These are phyloP conservation scores for Neofusicoccum sp. DNA, from an alignment of 2,329 filamentous ascomycete species.

Conservation along the genomic window DNA sequence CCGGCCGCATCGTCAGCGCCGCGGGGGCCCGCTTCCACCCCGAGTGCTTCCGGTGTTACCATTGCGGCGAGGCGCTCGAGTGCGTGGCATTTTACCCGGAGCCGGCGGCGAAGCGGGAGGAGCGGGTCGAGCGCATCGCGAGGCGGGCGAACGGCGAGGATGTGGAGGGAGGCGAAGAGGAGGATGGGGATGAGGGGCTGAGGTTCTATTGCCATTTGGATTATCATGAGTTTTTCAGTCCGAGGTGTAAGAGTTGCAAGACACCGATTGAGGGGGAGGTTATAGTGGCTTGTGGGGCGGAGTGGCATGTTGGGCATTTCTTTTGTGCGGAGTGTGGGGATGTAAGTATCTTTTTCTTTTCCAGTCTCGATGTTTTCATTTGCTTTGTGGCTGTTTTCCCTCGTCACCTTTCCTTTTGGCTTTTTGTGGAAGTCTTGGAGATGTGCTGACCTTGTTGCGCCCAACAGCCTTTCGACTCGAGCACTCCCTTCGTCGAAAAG, in stretches of 20 bases:
- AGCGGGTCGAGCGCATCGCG: conserved; percentile 73
- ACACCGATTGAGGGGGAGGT: conserved; percentile 97
- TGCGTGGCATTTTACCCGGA: conserved; percentile 96
- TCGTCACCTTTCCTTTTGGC: neutral
- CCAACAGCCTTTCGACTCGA: conserved; percentile 57
- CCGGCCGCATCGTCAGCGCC: conserved; percentile 86
- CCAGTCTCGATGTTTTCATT: neutral
- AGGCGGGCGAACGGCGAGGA: conserved; percentile 58
- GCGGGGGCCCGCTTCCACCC: conserved; percentile 86
- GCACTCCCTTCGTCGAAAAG: conserved; percentile 89
- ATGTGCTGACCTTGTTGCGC: neutral
- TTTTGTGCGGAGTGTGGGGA: conserved; percentile 99
- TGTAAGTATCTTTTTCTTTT: conserved; percentile 37
- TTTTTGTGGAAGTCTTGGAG: conserved; percentile 14
- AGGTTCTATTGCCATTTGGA: conserved; percentile 98
- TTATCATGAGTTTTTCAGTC: conserved; percentile 93
- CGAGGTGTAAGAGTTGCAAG: conserved; percentile 92
- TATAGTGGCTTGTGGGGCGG: conserved; percentile 87
- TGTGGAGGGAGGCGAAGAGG: conserved; percentile 52
- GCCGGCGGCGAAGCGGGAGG: conserved; percentile 70
- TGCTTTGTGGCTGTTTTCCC: neutral
- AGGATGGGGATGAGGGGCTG: conserved; percentile 68
- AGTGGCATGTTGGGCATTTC: conserved; percentile 97
- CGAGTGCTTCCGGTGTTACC: conserved; percentile 86
- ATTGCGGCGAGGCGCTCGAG: conserved; percentile 85